Evolutionary conservation across 768 basidiomycete genomes (phyloP).

Genomic region (Collybia mongolica): DNA sequence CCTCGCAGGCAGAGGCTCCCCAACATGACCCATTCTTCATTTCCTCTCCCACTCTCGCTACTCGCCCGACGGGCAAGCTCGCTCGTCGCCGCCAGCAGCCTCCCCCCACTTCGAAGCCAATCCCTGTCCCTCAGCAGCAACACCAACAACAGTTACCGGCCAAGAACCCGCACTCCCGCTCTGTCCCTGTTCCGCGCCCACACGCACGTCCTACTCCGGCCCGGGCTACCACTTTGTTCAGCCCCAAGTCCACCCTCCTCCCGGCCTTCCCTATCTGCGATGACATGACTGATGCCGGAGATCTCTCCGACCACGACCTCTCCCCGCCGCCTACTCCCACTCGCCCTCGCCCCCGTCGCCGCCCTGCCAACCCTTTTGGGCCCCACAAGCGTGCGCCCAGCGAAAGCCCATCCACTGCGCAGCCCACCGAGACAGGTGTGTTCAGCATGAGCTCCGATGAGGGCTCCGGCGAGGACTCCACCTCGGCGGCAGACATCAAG

Average conservation of each 20-base stretch:
- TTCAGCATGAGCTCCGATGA: constrained; percentile 77
- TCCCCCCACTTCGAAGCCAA: not conserved
- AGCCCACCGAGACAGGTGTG: constrained; percentile 48
- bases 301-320: constrained; percentile 28
- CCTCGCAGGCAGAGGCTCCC: constrained; percentile 70
- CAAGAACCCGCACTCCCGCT: not conserved
- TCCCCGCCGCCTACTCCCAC: constrained; percentile 48
- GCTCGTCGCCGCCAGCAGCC: constrained; percentile 47
- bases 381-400: constrained; percentile 63
- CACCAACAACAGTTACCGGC: not conserved
- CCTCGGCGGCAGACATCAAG: not conserved
- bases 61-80: constrained; percentile 54
- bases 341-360: constrained; percentile 32
- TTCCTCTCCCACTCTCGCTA: constrained; percentile 35
- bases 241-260: not conserved
- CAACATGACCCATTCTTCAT: constrained; percentile 28
- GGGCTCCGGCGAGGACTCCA: constrained; percentile 9
- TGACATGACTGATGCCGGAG: constrained; percentile 56
- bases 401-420: not conserved
- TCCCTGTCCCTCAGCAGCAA: constrained; percentile 10
- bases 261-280: constrained; percentile 67
- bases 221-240: not conserved
- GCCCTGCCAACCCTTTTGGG: constrained; percentile 31
- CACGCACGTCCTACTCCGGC: not conserved
- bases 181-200: not conserved